Percentiles rank a stretch among this genome's conserved stretches.
These are phyloP conservation scores for Elsinoe arachidis DNA, from an alignment of 2,329 filamentous ascomycete species.

Conservation along the genomic window DNA sequence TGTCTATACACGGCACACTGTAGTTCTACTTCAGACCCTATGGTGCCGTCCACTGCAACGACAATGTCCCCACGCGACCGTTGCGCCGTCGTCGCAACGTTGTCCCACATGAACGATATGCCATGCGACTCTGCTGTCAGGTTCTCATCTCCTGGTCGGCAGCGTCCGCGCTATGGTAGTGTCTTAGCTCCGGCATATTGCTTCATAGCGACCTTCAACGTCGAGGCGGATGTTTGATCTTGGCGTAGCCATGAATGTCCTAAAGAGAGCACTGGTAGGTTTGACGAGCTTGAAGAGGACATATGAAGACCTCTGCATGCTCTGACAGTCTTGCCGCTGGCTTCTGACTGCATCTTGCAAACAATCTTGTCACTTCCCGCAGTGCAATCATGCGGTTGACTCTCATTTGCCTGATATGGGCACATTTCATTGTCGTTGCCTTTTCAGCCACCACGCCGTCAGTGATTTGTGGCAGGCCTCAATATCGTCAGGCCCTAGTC, in stretches of 20 bases:
- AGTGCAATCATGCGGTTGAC: not conserved
- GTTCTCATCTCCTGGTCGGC: not conserved
- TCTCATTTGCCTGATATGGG: not conserved
- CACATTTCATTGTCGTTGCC: not conserved
- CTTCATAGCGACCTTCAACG: too few species aligned
- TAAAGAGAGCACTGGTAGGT: too few species aligned
- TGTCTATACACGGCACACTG: too few species aligned
- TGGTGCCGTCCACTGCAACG: not conserved
- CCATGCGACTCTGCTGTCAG: not conserved
- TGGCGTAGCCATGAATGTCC: too few species aligned
- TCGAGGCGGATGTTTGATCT: too few species aligned
- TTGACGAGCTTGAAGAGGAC: too few species aligned
- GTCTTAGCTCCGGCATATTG: not conserved
- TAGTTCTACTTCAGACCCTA: too few species aligned
- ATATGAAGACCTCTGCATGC: too few species aligned
- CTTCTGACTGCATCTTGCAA: too few species aligned
- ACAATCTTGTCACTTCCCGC: too few species aligned
- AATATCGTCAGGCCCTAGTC: not conserved
- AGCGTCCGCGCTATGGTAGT: not conserved
- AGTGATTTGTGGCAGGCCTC: not conserved
- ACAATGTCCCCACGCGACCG: not conserved
- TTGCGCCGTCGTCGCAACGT: not conserved
- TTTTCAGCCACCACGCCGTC: not conserved
- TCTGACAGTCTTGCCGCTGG: too few species aligned
- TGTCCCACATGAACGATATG: not conserved